Evolutionary conservation across 768 basidiomycete species (phyloP), one percentile per base, ranked within the genome.

Genomic region (Mycena floridula): DNA sequence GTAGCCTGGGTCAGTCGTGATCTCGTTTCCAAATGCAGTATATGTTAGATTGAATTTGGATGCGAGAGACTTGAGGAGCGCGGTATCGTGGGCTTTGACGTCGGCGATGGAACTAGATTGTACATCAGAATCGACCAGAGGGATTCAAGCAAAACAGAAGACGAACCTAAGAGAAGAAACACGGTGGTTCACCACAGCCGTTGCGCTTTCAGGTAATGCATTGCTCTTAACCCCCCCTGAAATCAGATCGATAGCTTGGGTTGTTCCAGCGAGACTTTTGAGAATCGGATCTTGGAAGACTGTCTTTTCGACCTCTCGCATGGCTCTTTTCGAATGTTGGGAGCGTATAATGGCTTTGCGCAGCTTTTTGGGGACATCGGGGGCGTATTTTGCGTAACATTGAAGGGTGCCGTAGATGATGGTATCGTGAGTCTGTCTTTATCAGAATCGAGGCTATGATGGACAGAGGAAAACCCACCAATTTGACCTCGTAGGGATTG

Each of bases 221-320:
- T 91, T 91, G 22, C 72, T 70, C 61, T 89, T 89, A 23, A 82
- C 76, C 9, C 81, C 82, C 18, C 79, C 80, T n/a, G 69, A 64
- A 26, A 81, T 72, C 11, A 92, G 56, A 54, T 89, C 87, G 36
- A 84, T 73, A 1, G 89, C 89, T 59, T 89, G 85, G 1, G 89
- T 89, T 4, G 85, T 89, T 25, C 78, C 70, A 4, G 80, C 66
- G 7, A 81, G 57, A 49, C 68, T 79, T 44, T 67, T 70, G 49
- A 68, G 64, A 4, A 50, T 21, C 1, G 55, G 58, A 51, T 77
- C 61, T 40, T 67, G 55, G 22, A 69, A 62, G 21, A 77, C 57
- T 27, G 68, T 56, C n/a, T 67, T 56, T 44, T 81, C 79, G 7
- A 86, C 70, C 23, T 62, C 61, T 24, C 59, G 60, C 27, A 91